Base-by-base conservation (phyloP, 805 yeast genomes). In the Ogataea zsoltii region DNA sequence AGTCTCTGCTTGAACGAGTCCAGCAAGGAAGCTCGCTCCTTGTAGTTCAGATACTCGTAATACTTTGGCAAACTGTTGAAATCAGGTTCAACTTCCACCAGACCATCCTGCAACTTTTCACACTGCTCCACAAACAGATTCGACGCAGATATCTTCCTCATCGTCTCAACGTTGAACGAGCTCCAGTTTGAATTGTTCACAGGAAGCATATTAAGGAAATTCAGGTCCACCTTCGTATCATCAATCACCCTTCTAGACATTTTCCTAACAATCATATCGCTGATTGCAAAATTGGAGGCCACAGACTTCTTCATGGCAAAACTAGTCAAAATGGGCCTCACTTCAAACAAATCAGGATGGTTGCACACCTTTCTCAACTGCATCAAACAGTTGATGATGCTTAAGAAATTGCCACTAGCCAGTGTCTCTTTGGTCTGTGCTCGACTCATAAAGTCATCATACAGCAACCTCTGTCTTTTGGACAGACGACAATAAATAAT, bases 301-400 rank as follows among this genome's bases (percentile, higher is more conserved):
- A 87, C 89, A 1, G 89, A 79, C 38, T 73, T 72, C 2, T 80
- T 79, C 72, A 90, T 71, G 0, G 92, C 86, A 61, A 88, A 83
- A 2, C 98, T 91, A 0, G 99, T 94, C 33, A 88, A 77, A 53
- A 94, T 88, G 0, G 98, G 98, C 48, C 99, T 75, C 6, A 91
- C 97, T 63, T 94, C 99, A 68, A 94, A 95, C 48, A 94, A 69
- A 68, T 94, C 97, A 0, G 97, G 97, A 65, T 91, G 98, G 58
- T 91, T 91, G 70, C 97, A 90, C 23, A 91, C 97, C 64, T 94
- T 94, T 59, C 99, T 80, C 58, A 94, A 71, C 65, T 94, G 99
- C 99, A 94, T 94, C 69, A 94, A 75, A 72, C 98, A 94, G 60
- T 95, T 94, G 57, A 94, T 91, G 60, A 94, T 94, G 13, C 97